Conservation (phyloP, 2,329 filamentous ascomycete genomes). For the Knufia petricola region DNA sequence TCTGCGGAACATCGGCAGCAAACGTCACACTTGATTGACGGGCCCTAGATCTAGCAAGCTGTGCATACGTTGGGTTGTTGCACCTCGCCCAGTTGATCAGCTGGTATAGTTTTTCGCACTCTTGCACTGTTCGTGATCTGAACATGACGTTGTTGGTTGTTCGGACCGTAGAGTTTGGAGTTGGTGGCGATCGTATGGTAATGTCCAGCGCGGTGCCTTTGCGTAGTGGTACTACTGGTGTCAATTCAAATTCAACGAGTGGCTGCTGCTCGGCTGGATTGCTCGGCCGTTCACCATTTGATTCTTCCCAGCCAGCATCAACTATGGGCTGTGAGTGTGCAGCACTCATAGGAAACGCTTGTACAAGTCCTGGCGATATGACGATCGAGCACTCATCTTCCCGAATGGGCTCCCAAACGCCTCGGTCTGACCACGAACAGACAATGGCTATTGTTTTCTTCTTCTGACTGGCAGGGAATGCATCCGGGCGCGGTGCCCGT, state of each 20-base stretch:
- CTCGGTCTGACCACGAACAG: constrained; percentile 55
- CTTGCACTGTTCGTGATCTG: constrained; percentile 63
- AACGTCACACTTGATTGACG: constrained; percentile 35
- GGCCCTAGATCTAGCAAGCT: constrained; percentile 63
- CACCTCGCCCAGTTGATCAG: constrained; percentile 82
- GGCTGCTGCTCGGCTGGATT: constrained; percentile 36
- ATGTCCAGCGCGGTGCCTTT: constrained; percentile 89
- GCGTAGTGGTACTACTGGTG: constrained; percentile 78
- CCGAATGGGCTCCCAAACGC: constrained; percentile 52
- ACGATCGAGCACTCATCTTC: constrained; percentile 54
- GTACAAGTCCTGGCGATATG: constrained; percentile 54
- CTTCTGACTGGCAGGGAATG: constrained; percentile 37
- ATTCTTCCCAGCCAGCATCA: constrained; percentile 5
- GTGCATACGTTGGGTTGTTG: constrained; percentile 83
- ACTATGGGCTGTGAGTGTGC: constrained; percentile 29
- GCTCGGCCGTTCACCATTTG: constrained; percentile 1
- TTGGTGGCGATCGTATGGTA: constrained; percentile 80
- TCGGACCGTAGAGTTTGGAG: constrained; percentile 59
- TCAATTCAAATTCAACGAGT: constrained; percentile 68
- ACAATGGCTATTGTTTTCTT: constrained; percentile 50
- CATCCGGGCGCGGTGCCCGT: constrained; percentile 33
- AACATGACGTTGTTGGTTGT: constrained; percentile 79
- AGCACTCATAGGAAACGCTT: constrained; percentile 49
- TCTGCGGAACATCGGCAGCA: constrained; percentile 47
- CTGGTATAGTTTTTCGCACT: constrained; percentile 73